Evolutionary conservation across 805 yeast species (phyloP).

Genomic region (Candida tammaniensis): DNA sequence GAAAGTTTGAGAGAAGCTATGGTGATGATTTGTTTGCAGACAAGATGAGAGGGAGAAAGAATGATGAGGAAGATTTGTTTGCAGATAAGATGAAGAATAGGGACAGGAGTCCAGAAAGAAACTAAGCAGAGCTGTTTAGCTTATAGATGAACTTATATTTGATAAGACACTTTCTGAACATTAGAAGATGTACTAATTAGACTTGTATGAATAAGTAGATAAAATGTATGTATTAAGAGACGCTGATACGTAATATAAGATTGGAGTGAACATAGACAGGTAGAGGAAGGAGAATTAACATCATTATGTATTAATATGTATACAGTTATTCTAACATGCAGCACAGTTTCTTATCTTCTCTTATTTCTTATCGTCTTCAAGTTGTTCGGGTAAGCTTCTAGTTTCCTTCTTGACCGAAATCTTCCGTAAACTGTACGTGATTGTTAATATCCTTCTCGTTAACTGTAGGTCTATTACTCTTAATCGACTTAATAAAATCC

Average conservation of each 20-base stretch:
- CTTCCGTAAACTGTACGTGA: conserved; percentile 86
- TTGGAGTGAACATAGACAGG: too few relatives aligned
- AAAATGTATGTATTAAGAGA: too few relatives aligned
- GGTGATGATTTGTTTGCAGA: conserved; percentile 34
- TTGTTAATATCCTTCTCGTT: conserved; percentile 77
- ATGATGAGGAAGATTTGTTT: conserved; percentile 33
- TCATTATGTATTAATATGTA: background rate
- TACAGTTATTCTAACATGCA: background rate
- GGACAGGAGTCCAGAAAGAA: conserved; percentile 15
- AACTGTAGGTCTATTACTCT: conserved; percentile 91
- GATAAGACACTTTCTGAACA: background rate
- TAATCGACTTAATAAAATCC: conserved; percentile 90
- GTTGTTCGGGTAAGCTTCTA: too few relatives aligned
- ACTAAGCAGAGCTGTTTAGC: too few relatives aligned
- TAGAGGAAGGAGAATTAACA: too few relatives aligned
- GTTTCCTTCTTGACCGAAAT: conserved; percentile 97
- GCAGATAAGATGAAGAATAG: conserved; percentile 29
- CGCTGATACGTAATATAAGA: too few relatives aligned
- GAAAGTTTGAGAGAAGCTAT: conserved; percentile 11
- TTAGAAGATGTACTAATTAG: too few relatives aligned
- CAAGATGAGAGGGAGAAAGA: conserved; percentile 15
- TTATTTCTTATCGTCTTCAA: too few relatives aligned
- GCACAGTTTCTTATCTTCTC: too few relatives aligned
- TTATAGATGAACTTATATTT: too few relatives aligned
- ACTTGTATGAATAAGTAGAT: too few relatives aligned